These are phyloP conservation scores for Camptophora hylomeconis DNA, from an alignment of 2,329 filamentous ascomycete species.

Conservation along the genomic window DNA sequence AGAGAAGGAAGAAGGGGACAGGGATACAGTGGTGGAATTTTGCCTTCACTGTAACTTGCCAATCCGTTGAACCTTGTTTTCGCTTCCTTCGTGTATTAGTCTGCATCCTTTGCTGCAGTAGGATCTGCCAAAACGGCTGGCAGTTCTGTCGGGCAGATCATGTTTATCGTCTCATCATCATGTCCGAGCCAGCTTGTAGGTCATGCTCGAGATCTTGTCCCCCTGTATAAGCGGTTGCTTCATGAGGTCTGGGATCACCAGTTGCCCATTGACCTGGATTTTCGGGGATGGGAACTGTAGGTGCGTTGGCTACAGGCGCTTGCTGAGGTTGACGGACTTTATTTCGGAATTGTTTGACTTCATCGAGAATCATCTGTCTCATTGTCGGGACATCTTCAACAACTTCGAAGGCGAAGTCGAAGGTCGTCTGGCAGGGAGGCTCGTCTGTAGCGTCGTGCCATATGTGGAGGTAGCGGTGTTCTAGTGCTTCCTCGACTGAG, in stretches of 20 bases:
- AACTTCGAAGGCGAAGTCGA: conserved; percentile 98
- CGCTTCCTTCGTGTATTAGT: too few relatives aligned
- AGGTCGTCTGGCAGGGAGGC: conserved; percentile 81
- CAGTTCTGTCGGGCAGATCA: too few relatives aligned
- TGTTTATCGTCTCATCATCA: conserved; percentile 19
- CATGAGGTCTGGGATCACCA: conserved; percentile 51
- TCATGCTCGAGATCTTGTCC: conserved; percentile 35
- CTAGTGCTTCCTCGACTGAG: conserved; percentile 84
- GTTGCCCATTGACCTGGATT: conserved; percentile 39
- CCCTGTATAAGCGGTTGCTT: conserved; percentile 31
- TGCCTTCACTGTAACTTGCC: too few relatives aligned
- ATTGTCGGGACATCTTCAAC: conserved; percentile 89
- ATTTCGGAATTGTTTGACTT: conserved; percentile 74
- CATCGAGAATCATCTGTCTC: conserved; percentile 94
- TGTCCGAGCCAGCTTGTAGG: conserved; percentile 46
- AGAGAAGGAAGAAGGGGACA: too few relatives aligned
- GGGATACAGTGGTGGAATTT: too few relatives aligned
- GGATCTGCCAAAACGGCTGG: too few relatives aligned
- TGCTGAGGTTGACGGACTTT: conserved; percentile 39
- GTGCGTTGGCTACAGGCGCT: conserved; percentile 13
- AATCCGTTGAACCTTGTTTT: too few relatives aligned
- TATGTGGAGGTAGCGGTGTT: conserved; percentile 92
- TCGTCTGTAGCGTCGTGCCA: conserved; percentile 98
- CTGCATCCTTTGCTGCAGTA: too few relatives aligned
- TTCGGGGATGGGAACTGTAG: conserved; percentile 47